Evolutionary conservation across 1,284 basidiomycete genomes (phyloP).

Genomic region (Lentinus polychrous): DNA sequence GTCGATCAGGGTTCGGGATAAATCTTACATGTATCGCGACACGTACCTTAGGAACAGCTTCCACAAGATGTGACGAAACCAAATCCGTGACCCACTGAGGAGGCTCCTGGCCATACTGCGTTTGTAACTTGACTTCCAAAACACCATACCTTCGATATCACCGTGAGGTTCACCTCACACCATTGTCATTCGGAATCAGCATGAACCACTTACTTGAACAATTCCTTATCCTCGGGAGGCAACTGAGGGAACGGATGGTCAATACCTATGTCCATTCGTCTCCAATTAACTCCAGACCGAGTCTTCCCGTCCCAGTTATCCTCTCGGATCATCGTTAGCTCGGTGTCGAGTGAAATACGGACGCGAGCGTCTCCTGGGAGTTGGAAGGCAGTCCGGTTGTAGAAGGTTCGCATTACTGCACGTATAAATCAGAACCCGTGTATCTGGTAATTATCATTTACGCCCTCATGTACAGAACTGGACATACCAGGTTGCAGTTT

Average conservation of each 20-base stretch:
- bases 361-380: conserved; percentile 97
- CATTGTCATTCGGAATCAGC: neutral
- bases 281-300: conserved; percentile 87
- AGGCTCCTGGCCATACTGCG: conserved; percentile 93
- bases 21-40: neutral
- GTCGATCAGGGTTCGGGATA: neutral
- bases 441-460: too few relatives aligned
- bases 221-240: conserved; percentile 75
- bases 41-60: conserved; percentile 75
- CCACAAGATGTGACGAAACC: conserved; percentile 90
- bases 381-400: conserved; percentile 98
- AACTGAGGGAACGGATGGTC: conserved; percentile 87
- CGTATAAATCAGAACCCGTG: neutral
- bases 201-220: conserved; percentile 70
- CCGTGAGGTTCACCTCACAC: neutral
- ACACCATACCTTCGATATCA: conserved; percentile 64
- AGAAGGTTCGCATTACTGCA: conserved; percentile 94
- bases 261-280: conserved; percentile 90
- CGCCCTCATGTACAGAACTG: neutral
- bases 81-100: conserved; percentile 96
- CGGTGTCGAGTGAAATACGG: conserved; percentile 96
- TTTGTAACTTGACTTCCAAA: conserved; percentile 96
- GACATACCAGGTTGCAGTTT: conserved; percentile 72
- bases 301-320: conserved; percentile 91
- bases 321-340: conserved; percentile 90